Evolutionary conservation across 441 rosid genomes (phyloP).

Genomic region (Mallotus japonicus): DNA sequence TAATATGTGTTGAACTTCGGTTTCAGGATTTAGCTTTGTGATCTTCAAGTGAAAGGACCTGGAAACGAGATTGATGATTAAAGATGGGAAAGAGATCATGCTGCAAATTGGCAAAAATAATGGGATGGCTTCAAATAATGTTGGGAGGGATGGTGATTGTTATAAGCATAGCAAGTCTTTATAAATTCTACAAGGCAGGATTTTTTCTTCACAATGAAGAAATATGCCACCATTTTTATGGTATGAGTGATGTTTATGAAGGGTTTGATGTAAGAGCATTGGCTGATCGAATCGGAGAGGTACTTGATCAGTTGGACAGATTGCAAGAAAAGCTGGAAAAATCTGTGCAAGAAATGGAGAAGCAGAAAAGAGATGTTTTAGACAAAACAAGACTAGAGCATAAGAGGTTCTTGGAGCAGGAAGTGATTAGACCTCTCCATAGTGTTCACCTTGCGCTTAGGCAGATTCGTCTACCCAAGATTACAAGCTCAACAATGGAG

Average conservation of each 20-base stretch:
- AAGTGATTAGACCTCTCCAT: slow-evolving; percentile 70
- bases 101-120: slow-evolving; percentile 44
- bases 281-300: slow-evolving; percentile 50
- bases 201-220: slow-evolving; percentile 68
- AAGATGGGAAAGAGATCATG: slow-evolving; percentile 48
- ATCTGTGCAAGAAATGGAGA: slow-evolving; percentile 60
- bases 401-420: slow-evolving; percentile 57
- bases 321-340: slow-evolving; percentile 64
- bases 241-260: slow-evolving; percentile 35
- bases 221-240: slow-evolving; percentile 56
- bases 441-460: slow-evolving; percentile 57
- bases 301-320: slow-evolving; percentile 46
- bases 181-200: slow-evolving; percentile 62
- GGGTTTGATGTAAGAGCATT: slow-evolving; percentile 52
- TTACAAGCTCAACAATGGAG: slow-evolving; percentile 37
- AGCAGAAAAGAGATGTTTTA: slow-evolving; percentile 35
- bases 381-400: slow-evolving; percentile 41
- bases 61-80: background rate
- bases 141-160: slow-evolving; percentile 60
- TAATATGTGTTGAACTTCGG: background rate
- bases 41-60: background rate
- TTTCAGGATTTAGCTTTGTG: background rate
- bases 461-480: slow-evolving; percentile 63
- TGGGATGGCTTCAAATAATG: slow-evolving; percentile 61
- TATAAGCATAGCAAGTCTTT: slow-evolving; percentile 67